Evolutionary conservation across 2,329 filamentous ascomycete species (phyloP).

Genomic region (Ascocoryne sarcoides): DNA sequence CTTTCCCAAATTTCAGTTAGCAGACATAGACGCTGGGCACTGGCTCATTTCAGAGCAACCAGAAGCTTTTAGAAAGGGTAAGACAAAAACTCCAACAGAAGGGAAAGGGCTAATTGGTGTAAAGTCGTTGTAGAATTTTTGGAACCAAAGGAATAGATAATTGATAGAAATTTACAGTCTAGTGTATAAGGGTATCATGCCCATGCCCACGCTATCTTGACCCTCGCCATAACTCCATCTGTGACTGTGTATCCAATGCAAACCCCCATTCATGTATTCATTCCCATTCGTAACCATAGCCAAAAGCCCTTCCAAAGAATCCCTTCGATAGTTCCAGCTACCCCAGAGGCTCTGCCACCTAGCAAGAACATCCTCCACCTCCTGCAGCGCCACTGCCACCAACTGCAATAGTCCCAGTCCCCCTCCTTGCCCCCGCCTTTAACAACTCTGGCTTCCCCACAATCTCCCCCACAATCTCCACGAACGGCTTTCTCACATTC

Average conservation of each 20-base stretch:
- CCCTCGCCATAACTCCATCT: slow-evolving; percentile 6
- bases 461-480: slow-evolving; percentile 43
- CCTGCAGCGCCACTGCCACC: slow-evolving; percentile 11
- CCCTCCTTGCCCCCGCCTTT: slow-evolving; percentile 14
- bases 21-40: slow-evolving; percentile 70
- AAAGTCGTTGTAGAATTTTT: slow-evolving; percentile 58
- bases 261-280: not conserved
- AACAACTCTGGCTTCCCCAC: slow-evolving; percentile 38
- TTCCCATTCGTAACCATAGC: too few species aligned
- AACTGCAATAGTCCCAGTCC: slow-evolving; percentile 18
- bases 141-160: slow-evolving; percentile 38
- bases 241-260: slow-evolving; percentile 3
- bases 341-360: too few species aligned
- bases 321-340: too few species aligned
- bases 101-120: slow-evolving; percentile 5
- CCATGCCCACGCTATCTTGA: slow-evolving; percentile 5
- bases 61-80: slow-evolving; percentile 66
- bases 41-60: slow-evolving; percentile 89
- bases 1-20: slow-evolving; percentile 68
- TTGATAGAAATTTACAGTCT: slow-evolving; percentile 24
- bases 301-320: too few species aligned
- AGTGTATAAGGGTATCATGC: slow-evolving; percentile 29
- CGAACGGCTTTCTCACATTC: slow-evolving; percentile 42
- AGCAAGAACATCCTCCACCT: slow-evolving; percentile 22
- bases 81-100: slow-evolving; percentile 21